Percentiles rank a stretch among this genome's conserved stretches.
These are phyloP conservation scores for Ocimum tenuiflorum DNA, from an alignment of 257 asterid genomes.

Conservation along the genomic window DNA sequence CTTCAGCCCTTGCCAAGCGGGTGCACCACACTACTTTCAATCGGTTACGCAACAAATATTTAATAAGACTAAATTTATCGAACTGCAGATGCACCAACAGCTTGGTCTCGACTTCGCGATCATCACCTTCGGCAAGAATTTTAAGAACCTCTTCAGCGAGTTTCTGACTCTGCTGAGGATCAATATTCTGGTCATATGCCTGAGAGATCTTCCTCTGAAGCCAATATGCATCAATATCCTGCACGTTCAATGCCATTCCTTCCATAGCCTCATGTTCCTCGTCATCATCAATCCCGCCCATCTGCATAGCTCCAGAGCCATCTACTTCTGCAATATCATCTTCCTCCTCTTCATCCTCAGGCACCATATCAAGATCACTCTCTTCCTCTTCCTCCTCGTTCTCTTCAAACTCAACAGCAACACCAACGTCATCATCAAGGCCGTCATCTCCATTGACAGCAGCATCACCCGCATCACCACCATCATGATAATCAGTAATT, in stretches of 20 bases:
- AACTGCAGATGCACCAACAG: conserved; percentile 46
- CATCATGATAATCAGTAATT: conserved; percentile 45
- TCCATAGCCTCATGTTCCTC: conserved; percentile 45
- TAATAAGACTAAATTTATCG: conserved; percentile 46
- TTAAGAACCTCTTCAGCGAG: conserved; percentile 52
- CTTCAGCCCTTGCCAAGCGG: conserved; percentile 53
- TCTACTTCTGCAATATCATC: conserved; percentile 33
- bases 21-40: conserved; percentile 58
- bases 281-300: conserved; percentile 58
- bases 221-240: conserved; percentile 61
- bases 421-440: conserved; percentile 55
- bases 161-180: conserved; percentile 57
- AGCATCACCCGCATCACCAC: conserved; percentile 32
- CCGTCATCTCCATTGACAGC: conserved; percentile 40
- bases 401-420: conserved; percentile 61
- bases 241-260: conserved; percentile 54
- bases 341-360: conserved; percentile 51
- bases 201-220: conserved; percentile 62
- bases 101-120: conserved; percentile 47
- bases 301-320: conserved; percentile 52
- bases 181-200: conserved; percentile 52
- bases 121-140: conserved; percentile 57
- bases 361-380: conserved; percentile 53
- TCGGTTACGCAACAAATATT: conserved; percentile 39
- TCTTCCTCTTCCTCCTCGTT: conserved; percentile 56